These are phyloP conservation scores for Scutellaria barbata DNA, from an alignment of 257 asterid genomes.

Conservation along the genomic window DNA sequence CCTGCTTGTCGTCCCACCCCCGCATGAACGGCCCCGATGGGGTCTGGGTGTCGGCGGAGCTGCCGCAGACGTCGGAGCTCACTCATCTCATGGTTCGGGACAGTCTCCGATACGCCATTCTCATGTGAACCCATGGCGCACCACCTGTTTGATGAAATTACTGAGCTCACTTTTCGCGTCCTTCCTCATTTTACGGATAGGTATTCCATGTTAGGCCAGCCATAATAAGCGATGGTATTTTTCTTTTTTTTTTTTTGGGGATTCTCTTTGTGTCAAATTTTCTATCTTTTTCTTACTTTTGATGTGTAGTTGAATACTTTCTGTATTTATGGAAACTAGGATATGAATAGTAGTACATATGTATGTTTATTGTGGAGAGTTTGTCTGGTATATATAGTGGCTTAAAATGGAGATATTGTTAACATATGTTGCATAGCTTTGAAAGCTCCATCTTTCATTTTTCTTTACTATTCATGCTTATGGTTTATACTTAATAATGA, in stretches of 20 bases:
- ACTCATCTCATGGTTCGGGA: slow-evolving; percentile 59
- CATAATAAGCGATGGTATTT: slow-evolving; percentile 17
- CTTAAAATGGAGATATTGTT: no score
- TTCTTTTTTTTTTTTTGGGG: neutral
- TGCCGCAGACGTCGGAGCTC: slow-evolving; percentile 51
- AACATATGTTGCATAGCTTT: no score
- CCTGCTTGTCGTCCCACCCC: slow-evolving; percentile 42
- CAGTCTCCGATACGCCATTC: slow-evolving; percentile 55
- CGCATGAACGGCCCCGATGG: slow-evolving; percentile 45
- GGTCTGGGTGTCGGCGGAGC: slow-evolving; percentile 55
- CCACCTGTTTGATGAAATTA: slow-evolving; percentile 21
- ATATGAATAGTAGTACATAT: no score
- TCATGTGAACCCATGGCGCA: slow-evolving; percentile 42
- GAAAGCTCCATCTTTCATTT: no score
- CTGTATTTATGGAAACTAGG: no score
- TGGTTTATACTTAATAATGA: no score
- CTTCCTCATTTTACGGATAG: neutral
- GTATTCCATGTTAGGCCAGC: neutral
- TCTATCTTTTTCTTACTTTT: no score
- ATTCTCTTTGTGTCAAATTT: neutral
- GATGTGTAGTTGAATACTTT: no score
- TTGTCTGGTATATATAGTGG: no score
- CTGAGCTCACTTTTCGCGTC: neutral
- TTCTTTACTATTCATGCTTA: no score
- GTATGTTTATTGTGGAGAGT: no score